Conservation (phyloP, 768 basidiomycete genomes). For the Thelephora aurantiotincta region DNA sequence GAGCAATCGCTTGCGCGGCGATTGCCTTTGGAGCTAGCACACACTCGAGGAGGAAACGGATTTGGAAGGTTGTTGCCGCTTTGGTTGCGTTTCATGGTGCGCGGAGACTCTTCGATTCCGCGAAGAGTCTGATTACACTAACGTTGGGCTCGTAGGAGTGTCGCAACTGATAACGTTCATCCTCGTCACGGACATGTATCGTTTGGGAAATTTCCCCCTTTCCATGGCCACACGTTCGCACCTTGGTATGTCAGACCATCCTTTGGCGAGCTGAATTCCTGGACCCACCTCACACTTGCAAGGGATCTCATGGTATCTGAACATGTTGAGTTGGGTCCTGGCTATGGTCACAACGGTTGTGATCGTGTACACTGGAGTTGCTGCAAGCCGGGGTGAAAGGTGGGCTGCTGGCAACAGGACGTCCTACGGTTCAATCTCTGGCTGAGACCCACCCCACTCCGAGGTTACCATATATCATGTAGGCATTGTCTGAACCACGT, state of each 20-base stretch:
- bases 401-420: too few species aligned
- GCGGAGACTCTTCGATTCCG: constrained; percentile 4
- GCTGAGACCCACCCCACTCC: too few species aligned
- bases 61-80: constrained; percentile 63
- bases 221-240: constrained; percentile 45
- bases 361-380: constrained; percentile 48
- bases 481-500: too few species aligned
- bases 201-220: constrained; percentile 26
- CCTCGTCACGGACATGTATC: constrained; percentile 49
- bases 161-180: constrained; percentile 49
- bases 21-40: constrained; percentile 61
- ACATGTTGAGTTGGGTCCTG: constrained; percentile 44
- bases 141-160: constrained; percentile 22
- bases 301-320: constrained; percentile 51
- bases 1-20: constrained; percentile 37
- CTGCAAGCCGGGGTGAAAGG: constrained; percentile 42
- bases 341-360: constrained; percentile 36
- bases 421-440: too few species aligned
- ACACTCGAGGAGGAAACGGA: constrained; percentile 55
- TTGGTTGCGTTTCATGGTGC: constrained; percentile 49
- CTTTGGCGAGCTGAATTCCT: neutral
- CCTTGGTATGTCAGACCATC: constrained; percentile 32
- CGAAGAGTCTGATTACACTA: neutral
- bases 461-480: too few species aligned
- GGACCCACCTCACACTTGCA: constrained; percentile 1